Base-by-base conservation (phyloP, 2,329 filamentous ascomycete genomes). In the Epicoccum nigrum region DNA sequence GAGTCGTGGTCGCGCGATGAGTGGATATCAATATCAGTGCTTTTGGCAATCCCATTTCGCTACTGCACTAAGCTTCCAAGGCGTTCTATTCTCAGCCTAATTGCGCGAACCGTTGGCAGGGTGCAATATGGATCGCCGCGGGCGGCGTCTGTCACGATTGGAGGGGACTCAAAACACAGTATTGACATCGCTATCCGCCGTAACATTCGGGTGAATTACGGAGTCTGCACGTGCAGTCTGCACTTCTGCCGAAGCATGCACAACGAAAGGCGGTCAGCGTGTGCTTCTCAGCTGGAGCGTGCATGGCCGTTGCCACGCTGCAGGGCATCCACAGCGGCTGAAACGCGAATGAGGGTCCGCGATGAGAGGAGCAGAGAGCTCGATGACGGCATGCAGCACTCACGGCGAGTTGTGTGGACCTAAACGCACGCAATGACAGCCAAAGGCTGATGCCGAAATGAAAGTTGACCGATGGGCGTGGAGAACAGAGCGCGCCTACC, bases 11-110 rank as follows among this genome's bases (percentile, higher is more conserved):
- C 48, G 48, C 38, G 27, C 47, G 34, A 50, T 13, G 25, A 41
- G 33, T 55, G 39, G 51, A 50, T 56, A 47, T 43, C 50, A 59
- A 53, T 48, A 52, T 52, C 43, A 44, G 31, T 52, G 49, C 49
- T 34, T 42, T 52, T 25, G 43, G 34, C 39, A 52, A 42, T 49
- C 54, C 49, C 44, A 56, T 60, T 42, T 60, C 58, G 60, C 53
- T 56, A 51, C 19, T 31, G 27, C 43, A 46, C 30, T 39, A 58
- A 53, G 43, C 47, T 51, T 59, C 51, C 44, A 27, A 42, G 46
- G 46, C 49, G 43, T 43, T 47, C 49, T 52, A 52, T 52, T 47
- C 58, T 50, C 56, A 58, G 51, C 45, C 55, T 54, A 49, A 63
- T 54, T 39, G 43, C 48, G 54, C 50, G 51, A 57, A 54, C 38